phyloP scores from a whole-genome alignment of 345 rosid species.

The Acer yangbiense region DNA sequence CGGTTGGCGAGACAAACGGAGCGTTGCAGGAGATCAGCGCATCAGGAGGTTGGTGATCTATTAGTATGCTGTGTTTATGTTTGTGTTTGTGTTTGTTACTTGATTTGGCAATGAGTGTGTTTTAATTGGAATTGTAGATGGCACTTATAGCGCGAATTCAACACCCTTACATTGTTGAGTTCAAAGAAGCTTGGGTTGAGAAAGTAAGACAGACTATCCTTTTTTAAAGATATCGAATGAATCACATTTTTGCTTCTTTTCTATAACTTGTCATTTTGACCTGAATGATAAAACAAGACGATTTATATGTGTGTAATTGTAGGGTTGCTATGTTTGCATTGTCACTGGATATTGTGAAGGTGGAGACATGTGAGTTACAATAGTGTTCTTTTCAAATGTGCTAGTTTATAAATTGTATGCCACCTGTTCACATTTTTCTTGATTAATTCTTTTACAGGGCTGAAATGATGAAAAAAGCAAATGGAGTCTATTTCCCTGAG shows the following conservation, averaged over 20 bases:
- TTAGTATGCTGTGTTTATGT: background rate
- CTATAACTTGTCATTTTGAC: slow-evolving; percentile 8
- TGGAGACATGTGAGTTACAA: slow-evolving; percentile 91
- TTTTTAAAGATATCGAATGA: background rate
- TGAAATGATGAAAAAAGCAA: slow-evolving; percentile 90
- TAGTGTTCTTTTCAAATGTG: slow-evolving; percentile 5
- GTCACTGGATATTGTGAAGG: slow-evolving; percentile 99
- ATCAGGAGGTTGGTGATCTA: slow-evolving; percentile 69
- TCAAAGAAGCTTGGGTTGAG: slow-evolving; percentile 99
- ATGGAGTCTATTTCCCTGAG: slow-evolving; percentile 86
- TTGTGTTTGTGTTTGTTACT: slow-evolving; percentile 5
- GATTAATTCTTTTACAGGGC: slow-evolving; percentile 56
- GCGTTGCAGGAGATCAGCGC: slow-evolving; percentile 97
- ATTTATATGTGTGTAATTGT: slow-evolving; percentile 27
- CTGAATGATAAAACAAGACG: background rate
- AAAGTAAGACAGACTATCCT: slow-evolving; percentile 53
- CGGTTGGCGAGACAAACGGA: slow-evolving; percentile 94
- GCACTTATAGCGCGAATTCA: slow-evolving; percentile 86
- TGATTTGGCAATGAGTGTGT: slow-evolving; percentile 7
- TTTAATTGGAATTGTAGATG: slow-evolving; percentile 60
- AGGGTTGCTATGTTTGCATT: slow-evolving; percentile 99
- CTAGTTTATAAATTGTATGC: slow-evolving; percentile 14
- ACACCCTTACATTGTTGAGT: slow-evolving; percentile 94
- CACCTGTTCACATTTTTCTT: slow-evolving; percentile 2
- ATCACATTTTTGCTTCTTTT: background rate